Evolutionary conservation across 345 rosid species (phyloP).

Genomic region (Eucalyptus pumila): DNA sequence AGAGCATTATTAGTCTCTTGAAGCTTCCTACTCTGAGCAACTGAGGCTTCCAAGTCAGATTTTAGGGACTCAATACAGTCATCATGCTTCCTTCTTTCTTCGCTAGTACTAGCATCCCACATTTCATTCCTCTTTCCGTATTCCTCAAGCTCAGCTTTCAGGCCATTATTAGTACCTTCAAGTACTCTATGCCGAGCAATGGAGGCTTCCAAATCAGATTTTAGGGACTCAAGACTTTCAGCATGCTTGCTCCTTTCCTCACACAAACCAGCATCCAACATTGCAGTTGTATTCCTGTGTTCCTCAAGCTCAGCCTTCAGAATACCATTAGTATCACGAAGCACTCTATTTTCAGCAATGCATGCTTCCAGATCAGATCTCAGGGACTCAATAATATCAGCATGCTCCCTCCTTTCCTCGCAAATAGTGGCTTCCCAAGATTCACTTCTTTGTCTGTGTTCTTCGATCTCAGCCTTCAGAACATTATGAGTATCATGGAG

Average conservation of each 20-base stretch:
- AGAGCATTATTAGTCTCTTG: background rate
- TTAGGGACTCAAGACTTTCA: background rate
- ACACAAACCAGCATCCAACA: conserved; percentile 3
- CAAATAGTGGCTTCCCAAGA: conserved; percentile 2
- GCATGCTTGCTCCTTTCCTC: background rate
- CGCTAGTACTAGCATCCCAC: conserved; percentile 8
- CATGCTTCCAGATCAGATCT: background rate
- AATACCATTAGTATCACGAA: background rate
- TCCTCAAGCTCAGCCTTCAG: background rate
- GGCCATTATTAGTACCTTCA: background rate
- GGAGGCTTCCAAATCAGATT: background rate
- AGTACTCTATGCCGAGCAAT: background rate
- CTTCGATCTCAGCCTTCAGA: background rate
- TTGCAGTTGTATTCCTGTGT: background rate
- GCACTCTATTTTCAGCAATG: background rate
- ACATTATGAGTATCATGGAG: background rate
- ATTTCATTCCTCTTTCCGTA: background rate
- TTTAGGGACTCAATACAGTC: background rate
- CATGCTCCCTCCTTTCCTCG: background rate
- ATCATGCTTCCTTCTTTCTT: conserved; percentile 35
- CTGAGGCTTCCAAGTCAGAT: background rate
- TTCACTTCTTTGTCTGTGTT: background rate
- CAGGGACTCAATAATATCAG: background rate
- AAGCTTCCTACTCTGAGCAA: background rate
- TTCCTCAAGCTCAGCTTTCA: background rate